These are phyloP conservation scores for Kuraishia molischiana DNA, from an alignment of 805 yeast species.

Conservation along the genomic window DNA sequence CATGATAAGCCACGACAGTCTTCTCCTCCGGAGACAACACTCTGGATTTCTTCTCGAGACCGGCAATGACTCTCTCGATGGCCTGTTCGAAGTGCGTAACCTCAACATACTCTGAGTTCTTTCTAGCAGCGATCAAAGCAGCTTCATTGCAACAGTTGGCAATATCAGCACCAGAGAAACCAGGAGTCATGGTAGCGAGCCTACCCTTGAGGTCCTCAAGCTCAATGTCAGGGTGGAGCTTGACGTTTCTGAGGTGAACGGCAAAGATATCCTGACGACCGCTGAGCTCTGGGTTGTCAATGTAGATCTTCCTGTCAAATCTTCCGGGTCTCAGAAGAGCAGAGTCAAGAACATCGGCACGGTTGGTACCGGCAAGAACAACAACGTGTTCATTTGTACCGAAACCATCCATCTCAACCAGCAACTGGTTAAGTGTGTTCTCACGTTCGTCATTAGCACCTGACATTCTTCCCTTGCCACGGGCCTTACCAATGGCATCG, in stretches of 20 bases:
- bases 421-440: conserved; percentile 80
- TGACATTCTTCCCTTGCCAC: conserved; percentile 61
- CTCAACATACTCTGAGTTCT: conserved; percentile 49
- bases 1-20: conserved; percentile 84
- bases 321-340: conserved; percentile 93
- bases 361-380: conserved; percentile 89
- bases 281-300: conserved; percentile 81
- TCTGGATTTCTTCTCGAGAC: conserved; percentile 79
- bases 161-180: conserved; percentile 93
- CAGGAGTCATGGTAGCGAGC: conserved; percentile 87
- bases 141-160: conserved; percentile 94
- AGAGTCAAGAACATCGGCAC: conserved; percentile 84
- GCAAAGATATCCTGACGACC: conserved; percentile 82
- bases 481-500: conserved; percentile 89
- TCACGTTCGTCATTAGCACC: conserved; percentile 92
- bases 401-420: conserved; percentile 96
- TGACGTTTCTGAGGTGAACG: conserved; percentile 65
- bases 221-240: conserved; percentile 32
- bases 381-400: conserved; percentile 83
- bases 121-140: conserved; percentile 86
- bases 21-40: conserved; percentile 75
- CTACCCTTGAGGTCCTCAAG: conserved; percentile 66
- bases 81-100: conserved; percentile 81
- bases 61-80: conserved; percentile 89
- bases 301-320: conserved; percentile 81